Evolutionary conservation across 2,329 filamentous ascomycete genomes (phyloP).

Genomic region (Paecilomyces dactylethromorphus): DNA sequence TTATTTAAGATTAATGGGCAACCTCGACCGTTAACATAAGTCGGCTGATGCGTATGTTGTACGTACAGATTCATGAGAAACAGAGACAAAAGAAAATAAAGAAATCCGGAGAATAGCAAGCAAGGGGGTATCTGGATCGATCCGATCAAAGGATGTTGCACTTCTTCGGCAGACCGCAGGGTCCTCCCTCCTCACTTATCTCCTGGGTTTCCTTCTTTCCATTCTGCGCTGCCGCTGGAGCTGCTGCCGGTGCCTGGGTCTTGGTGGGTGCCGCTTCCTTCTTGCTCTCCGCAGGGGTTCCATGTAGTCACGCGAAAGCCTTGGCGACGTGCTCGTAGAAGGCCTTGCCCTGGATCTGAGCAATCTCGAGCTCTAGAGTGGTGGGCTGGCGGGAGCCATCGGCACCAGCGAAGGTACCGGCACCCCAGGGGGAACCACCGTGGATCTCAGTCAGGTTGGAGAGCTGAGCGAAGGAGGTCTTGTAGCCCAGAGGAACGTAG

Average conservation of each 20-base stretch:
- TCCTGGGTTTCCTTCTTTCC: slow-evolving; percentile 40
- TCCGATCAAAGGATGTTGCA: slow-evolving; percentile 57
- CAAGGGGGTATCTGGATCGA: slow-evolving; percentile 6
- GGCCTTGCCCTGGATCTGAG: slow-evolving; percentile 71
- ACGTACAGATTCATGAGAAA: not conserved
- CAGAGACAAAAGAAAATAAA: slow-evolving; percentile 7
- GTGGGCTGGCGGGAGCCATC: slow-evolving; percentile 82
- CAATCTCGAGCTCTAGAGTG: slow-evolving; percentile 68
- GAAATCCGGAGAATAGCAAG: slow-evolving; percentile 1
- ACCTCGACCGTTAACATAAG: not conserved
- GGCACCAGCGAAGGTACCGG: slow-evolving; percentile 72
- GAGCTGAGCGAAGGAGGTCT: slow-evolving; percentile 65
- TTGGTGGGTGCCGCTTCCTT: slow-evolving; percentile 19
- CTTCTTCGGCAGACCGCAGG: slow-evolving; percentile 71
- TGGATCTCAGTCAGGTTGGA: slow-evolving; percentile 70
- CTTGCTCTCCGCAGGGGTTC: slow-evolving; percentile 28
- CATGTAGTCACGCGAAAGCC: slow-evolving; percentile 74
- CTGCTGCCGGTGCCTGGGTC: slow-evolving; percentile 16
- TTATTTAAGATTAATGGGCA: not conserved
- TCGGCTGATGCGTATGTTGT: not conserved
- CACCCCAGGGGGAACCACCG: slow-evolving; percentile 87
- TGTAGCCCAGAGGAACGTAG: slow-evolving; percentile 93
- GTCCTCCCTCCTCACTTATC: slow-evolving; percentile 50
- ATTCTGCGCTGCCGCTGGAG: slow-evolving; percentile 18
- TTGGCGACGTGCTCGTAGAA: slow-evolving; percentile 77